Evolutionary conservation across 345 rosid species (phyloP).

Genomic region (Heritiera fomes): DNA sequence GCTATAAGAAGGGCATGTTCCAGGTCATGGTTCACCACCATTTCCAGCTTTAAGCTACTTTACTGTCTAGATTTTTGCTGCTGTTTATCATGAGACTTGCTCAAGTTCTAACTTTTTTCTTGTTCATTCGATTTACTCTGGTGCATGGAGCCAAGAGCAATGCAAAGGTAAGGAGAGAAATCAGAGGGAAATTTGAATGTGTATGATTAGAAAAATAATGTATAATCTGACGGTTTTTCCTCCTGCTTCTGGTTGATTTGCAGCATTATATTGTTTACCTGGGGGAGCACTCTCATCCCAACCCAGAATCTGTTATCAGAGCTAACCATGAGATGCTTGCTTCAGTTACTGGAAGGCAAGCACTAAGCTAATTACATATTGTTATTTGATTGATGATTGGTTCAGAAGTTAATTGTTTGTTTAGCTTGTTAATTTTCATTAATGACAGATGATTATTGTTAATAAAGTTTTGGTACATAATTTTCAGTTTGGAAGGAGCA

Average conservation of each 20-base stretch:
- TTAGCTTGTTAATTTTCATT: too few relatives aligned
- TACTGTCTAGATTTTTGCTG: background rate
- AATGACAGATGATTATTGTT: background rate
- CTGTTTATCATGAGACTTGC: constrained; percentile 19
- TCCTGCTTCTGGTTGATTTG: constrained; percentile 8
- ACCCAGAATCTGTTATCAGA: constrained; percentile 41
- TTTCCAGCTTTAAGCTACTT: background rate
- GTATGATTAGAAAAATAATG: background rate
- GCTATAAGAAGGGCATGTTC: constrained; percentile 10
- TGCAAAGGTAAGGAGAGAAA: constrained; percentile 26
- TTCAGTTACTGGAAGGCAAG: constrained; percentile 45
- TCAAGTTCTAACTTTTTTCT: constrained; percentile 24
- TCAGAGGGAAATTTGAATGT: background rate
- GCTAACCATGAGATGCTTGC: constrained; percentile 45
- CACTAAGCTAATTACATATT: background rate
- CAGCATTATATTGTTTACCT: constrained; percentile 56
- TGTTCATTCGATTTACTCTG: constrained; percentile 25
- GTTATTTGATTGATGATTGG: background rate
- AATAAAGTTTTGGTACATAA: constrained; percentile 2
- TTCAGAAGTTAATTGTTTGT: background rate
- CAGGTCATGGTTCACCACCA: background rate
- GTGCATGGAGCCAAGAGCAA: constrained; percentile 29
- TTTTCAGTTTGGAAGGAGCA: constrained; percentile 41
- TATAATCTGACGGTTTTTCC: background rate
- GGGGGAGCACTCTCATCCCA: constrained; percentile 51